Conservation (phyloP, 1,284 basidiomycete genomes). For the Tremellales sp. region DNA sequence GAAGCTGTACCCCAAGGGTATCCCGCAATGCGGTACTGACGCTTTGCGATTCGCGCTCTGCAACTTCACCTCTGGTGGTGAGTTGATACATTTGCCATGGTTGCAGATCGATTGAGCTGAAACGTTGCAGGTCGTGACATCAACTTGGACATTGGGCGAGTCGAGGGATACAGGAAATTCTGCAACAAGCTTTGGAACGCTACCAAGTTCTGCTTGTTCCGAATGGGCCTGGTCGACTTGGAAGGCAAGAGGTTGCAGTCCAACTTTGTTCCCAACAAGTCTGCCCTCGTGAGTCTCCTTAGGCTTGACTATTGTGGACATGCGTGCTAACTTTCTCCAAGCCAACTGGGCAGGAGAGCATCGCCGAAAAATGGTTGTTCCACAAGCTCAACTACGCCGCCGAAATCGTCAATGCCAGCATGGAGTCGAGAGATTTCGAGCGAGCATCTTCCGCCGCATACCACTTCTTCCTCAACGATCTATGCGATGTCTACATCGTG, state of each 20-base stretch:
- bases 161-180: conserved; percentile 99
- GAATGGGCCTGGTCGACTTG: conserved; percentile 61
- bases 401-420: conserved; percentile 67
- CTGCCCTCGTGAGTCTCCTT: conserved; percentile 58
- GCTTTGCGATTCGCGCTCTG: conserved; percentile 93
- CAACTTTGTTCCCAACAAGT: conserved; percentile 68
- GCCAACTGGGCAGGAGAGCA: conserved; percentile 82
- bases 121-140: conserved; percentile 73
- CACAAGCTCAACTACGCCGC: conserved; percentile 87
- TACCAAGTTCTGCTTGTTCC: conserved; percentile 96
- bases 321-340: conserved; percentile 41
- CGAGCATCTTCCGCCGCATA: conserved; percentile 76
- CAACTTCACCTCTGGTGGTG: conserved; percentile 81
- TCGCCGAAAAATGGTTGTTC: conserved; percentile 94
- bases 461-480: conserved; percentile 97
- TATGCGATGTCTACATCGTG: conserved; percentile 98
- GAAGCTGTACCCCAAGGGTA: conserved; percentile 98
- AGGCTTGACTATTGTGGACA: neutral
- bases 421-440: conserved; percentile 88
- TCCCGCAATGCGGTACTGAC: conserved; percentile 97
- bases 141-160: conserved; percentile 90
- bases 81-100: conserved; percentile 17
- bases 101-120: conserved; percentile 1
- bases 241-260: conserved; percentile 50
- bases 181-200: conserved; percentile 99